These are phyloP conservation scores for Xanthoconium separans DNA, from an alignment of 1,284 basidiomycete species.

Conservation along the genomic window DNA sequence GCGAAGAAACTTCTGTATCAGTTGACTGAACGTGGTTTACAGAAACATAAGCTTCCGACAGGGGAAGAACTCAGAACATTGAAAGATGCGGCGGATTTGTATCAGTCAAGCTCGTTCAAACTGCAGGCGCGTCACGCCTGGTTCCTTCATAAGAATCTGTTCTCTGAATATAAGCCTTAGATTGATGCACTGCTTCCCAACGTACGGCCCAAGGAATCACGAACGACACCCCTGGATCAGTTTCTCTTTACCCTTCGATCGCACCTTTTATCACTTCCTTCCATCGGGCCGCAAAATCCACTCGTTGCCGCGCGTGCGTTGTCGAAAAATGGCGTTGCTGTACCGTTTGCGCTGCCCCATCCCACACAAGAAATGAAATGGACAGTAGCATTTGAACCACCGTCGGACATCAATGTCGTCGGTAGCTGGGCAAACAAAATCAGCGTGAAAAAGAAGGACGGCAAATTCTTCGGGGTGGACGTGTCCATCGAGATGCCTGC, in stretches of 20 bases:
- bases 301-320: slow-evolving; percentile 56
- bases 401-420: slow-evolving; percentile 63
- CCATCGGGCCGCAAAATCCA: slow-evolving; percentile 64
- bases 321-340: slow-evolving; percentile 49
- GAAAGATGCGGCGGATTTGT: slow-evolving; percentile 77
- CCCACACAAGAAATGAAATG: slow-evolving; percentile 73
- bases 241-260: slow-evolving; percentile 64
- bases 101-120: slow-evolving; percentile 83
- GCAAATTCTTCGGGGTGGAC: slow-evolving; percentile 72
- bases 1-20: not conserved
- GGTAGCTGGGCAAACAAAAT: slow-evolving; percentile 77
- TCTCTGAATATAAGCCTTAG: slow-evolving; percentile 38
- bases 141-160: not conserved
- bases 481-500: slow-evolving; percentile 85
- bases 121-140: slow-evolving; percentile 56
- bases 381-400: slow-evolving; percentile 72
- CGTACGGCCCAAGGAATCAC: slow-evolving; percentile 62
- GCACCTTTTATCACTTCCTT: slow-evolving; percentile 56
- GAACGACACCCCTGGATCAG: slow-evolving; percentile 55
- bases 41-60: slow-evolving; percentile 52
- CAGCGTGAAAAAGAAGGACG: slow-evolving; percentile 64
- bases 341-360: slow-evolving; percentile 65
- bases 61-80: slow-evolving; percentile 76
- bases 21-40: not conserved
- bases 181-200: slow-evolving; percentile 81